Conservation (phyloP, 352 stramenopile genomes). For the Phytophthora meadii region DNA sequence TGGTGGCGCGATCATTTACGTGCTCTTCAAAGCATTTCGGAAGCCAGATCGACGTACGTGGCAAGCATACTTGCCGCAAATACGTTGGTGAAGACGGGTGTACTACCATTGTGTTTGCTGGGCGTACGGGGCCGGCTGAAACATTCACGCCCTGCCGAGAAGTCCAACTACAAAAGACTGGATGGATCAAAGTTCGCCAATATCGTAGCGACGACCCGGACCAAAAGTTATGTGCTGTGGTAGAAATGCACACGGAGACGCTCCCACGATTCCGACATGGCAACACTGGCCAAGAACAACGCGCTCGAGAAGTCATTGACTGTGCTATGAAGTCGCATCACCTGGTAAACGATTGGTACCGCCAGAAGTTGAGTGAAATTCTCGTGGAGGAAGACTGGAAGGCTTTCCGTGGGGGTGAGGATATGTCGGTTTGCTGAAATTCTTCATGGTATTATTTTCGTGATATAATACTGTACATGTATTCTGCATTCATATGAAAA, state of each 20-base stretch:
- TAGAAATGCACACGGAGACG: slow-evolving; percentile 27
- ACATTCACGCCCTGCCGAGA: slow-evolving; percentile 6
- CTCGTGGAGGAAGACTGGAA: slow-evolving; percentile 38
- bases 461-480: too few relatives aligned
- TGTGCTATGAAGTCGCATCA: slow-evolving; percentile 13
- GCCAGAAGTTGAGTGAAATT: slow-evolving; percentile 25
- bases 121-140: slow-evolving; percentile 1
- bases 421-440: slow-evolving; percentile 6
- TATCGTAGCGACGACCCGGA: background rate
- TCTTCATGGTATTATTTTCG: too few relatives aligned
- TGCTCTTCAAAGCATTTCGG: slow-evolving; percentile 22
- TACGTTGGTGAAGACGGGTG: slow-evolving; percentile 24
- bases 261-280: slow-evolving; percentile 23
- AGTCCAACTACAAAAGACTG: slow-evolving; percentile 29
- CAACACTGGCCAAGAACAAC: slow-evolving; percentile 6
- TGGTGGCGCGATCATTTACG: slow-evolving; percentile 19
- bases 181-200: slow-evolving; percentile 33
- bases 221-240: slow-evolving; percentile 5
- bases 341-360: slow-evolving; percentile 24
- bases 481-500: too few relatives aligned
- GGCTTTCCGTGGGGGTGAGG: slow-evolving; percentile 7
- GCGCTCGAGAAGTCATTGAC: slow-evolving; percentile 18
- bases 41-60: slow-evolving; percentile 6
- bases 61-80: slow-evolving; percentile 31
- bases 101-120: slow-evolving; percentile 30